A percentile compares a stretch with the other conserved stretches of the same genome.
Evolutionary conservation across 192 early-diverging fungal species (phyloP).

Genomic region (Umbelopsis ramanniana): DNA sequence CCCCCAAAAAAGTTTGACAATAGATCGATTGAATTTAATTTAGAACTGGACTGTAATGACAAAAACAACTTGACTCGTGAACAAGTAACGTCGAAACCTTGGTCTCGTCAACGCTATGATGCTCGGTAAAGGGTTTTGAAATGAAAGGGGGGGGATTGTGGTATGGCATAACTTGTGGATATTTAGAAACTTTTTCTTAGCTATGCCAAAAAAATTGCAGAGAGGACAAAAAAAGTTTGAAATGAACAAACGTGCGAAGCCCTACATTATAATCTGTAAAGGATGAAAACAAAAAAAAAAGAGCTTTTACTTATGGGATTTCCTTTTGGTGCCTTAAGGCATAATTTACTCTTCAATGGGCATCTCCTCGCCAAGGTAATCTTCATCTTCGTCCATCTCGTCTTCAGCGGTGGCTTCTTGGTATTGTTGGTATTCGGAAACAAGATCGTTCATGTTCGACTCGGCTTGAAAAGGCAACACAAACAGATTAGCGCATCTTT

Average conservation of each 20-base stretch:
- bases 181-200: background rate
- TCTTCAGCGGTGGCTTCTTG: slow-evolving; percentile 39
- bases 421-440: slow-evolving; percentile 47
- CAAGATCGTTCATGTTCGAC: slow-evolving; percentile 45
- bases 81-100: background rate
- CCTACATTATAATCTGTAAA: background rate
- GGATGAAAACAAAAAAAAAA: background rate
- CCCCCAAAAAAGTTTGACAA: background rate
- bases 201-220: no score
- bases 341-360: slow-evolving; percentile 10
- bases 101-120: background rate
- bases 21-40: slow-evolving; percentile 7
- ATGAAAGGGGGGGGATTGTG: background rate
- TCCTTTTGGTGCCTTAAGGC: background rate
- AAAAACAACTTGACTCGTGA: slow-evolving; percentile 6
- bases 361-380: slow-evolving; percentile 36
- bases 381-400: slow-evolving; percentile 35
- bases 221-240: no score
- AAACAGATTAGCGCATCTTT: background rate
- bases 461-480: slow-evolving; percentile 21
- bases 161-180: background rate
- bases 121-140: background rate
- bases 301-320: background rate
- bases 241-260: background rate
- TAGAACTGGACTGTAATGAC: background rate